These are phyloP conservation scores for Plasmodium vivax DNA, from an alignment of 169 alveolate genomes.

Conservation along the genomic window DNA sequence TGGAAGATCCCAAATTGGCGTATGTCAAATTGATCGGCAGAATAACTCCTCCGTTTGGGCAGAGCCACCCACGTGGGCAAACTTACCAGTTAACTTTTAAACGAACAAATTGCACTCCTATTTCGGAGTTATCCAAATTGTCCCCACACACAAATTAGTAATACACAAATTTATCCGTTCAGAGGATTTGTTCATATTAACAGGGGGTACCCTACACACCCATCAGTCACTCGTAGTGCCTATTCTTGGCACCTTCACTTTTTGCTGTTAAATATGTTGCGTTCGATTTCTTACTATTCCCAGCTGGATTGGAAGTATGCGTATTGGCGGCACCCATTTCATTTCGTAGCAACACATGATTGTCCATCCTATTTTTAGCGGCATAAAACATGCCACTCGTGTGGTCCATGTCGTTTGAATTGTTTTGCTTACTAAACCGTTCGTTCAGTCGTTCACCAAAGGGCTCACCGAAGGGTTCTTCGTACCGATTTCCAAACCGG, in stretches of 20 bases:
- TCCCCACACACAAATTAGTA: not conserved
- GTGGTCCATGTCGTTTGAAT: conserved; percentile 16
- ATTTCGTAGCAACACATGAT: not conserved
- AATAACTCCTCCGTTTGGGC: not conserved
- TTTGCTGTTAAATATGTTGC: conserved; percentile 1
- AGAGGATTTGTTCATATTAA: not conserved
- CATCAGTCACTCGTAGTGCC: not conserved
- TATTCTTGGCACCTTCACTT: conserved; percentile 3
- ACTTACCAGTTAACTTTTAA: not conserved
- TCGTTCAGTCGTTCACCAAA: conserved; percentile 4
- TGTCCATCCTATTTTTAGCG: conserved; percentile 1
- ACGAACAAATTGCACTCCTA: not conserved
- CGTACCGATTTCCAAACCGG: not conserved
- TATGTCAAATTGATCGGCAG: not conserved
- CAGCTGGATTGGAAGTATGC: not conserved
- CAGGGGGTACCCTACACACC: not conserved
- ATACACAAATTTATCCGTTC: not conserved
- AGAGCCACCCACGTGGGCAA: not conserved
- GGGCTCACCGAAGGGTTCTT: not conserved
- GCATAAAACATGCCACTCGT: not conserved
- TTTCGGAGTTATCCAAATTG: not conserved
- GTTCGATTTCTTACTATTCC: conserved; percentile 2
- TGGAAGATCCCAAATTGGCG: not conserved
- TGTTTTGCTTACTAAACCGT: conserved; percentile 14
- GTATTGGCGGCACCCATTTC: not conserved